Base-by-base conservation (phyloP, 371 early-diverging fungal species). In the Saksenaea vasiformis region DNA sequence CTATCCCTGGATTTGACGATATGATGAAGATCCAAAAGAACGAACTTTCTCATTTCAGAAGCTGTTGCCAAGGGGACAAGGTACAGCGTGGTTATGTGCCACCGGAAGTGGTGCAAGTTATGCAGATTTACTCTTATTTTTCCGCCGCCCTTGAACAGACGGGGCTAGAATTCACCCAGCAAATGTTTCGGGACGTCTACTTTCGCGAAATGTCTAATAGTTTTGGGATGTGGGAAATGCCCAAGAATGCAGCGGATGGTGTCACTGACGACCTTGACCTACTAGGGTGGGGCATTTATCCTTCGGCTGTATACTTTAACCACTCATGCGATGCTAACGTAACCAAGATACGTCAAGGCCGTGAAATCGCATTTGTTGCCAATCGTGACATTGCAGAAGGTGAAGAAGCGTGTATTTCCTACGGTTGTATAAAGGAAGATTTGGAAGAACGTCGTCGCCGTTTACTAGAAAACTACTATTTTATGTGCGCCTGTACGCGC, bases 291-390 rank as follows among this genome's bases (percentile, higher is more conserved):
- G 88, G 86, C 0, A 77, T 92, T 19, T 91, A 88, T 65, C 86
- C 93, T 0, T 76, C 76, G 0, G 91, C 91, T 2, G 87, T 90
- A 5, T 91, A 86, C 62, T 94, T 92, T 70, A 93, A 94, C 66
- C 93, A 93, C 68, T 82, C 91, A 0, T 94, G 94, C 61, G 76
- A 78, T 14, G 90, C 92, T 2, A 91, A 90, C 54, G 74, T 91
- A 15, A 73, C 63, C 60, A 92, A 85, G 70, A 57, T 62, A 1
- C 76, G 85, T 44, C 66, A 67, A 9, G 78, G 68, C 0, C 76
- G 85, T 4, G 54, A 70, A 14, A 84, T 92, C 77, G 74, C 72
- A 9, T 92, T 91, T 69, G 77, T 84, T 62, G 83, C 88, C 14
- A 69, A 73, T 24, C 58, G 65, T 0, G 72, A 69, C 54, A 82